These are phyloP conservation scores for Pleurotus platypus DNA, from an alignment of 768 basidiomycete species.

Conservation along the genomic window DNA sequence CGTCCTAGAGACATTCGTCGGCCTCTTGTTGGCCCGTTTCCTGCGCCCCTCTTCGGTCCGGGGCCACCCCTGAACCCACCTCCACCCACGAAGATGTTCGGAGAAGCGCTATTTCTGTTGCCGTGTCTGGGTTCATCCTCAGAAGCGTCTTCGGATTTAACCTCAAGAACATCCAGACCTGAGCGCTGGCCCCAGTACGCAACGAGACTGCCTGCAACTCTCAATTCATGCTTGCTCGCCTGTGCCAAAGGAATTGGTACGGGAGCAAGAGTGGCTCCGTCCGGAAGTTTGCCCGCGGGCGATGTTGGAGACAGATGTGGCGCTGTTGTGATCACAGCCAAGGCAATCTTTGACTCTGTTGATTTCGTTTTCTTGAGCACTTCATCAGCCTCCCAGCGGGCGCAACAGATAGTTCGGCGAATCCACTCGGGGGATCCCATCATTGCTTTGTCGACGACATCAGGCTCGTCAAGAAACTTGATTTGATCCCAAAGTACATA, in stretches of 20 bases:
- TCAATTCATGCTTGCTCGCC: slow-evolving; percentile 57
- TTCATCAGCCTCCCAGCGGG: slow-evolving; percentile 64
- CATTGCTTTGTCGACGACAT: slow-evolving; percentile 14
- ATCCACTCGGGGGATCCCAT: slow-evolving; percentile 75
- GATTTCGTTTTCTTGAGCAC: slow-evolving; percentile 12
- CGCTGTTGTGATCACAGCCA: slow-evolving; percentile 48
- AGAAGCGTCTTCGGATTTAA: slow-evolving; percentile 29
- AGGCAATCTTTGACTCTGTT: slow-evolving; percentile 46
- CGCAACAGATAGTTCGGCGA: slow-evolving; percentile 79
- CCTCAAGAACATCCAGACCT: slow-evolving; percentile 51
- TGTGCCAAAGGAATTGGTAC: slow-evolving; percentile 68
- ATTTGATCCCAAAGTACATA: slow-evolving; percentile 82
- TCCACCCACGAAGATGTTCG: neutral
- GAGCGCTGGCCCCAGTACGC: slow-evolving; percentile 66
- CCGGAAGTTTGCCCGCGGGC: slow-evolving; percentile 16
- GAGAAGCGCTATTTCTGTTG: neutral
- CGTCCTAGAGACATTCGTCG: slow-evolving; percentile 24
- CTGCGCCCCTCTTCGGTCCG: neutral
- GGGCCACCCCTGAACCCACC: neutral
- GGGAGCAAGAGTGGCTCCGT: slow-evolving; percentile 36
- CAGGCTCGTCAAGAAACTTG: slow-evolving; percentile 37
- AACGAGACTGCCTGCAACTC: slow-evolving; percentile 61
- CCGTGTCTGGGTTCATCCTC: neutral
- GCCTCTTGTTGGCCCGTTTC: slow-evolving; percentile 19
- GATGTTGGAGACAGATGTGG: slow-evolving; percentile 27